phyloP scores from a whole-genome alignment of 108 stramenopile genomes.

The Cylindrotheca closterium region DNA sequence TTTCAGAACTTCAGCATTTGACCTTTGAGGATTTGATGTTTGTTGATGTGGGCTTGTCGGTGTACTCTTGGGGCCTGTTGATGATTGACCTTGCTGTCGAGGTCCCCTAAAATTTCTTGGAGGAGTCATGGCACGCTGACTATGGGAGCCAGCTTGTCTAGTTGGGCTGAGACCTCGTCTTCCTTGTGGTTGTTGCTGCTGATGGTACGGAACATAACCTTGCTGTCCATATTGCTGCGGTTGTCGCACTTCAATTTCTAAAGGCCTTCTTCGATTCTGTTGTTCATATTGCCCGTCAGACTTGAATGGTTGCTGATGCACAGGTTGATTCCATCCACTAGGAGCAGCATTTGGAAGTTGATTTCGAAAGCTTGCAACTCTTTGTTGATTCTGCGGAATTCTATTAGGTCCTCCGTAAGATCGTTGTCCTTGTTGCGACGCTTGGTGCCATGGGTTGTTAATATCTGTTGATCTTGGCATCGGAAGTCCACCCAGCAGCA shows the following conservation, averaged over 20 bases:
- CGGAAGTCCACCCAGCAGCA: conserved; percentile 13
- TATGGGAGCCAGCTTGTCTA: background rate
- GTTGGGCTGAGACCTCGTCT: background rate
- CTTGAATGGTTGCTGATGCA: conserved; percentile 6
- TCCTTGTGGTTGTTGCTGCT: background rate
- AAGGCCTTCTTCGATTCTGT: conserved; percentile 5
- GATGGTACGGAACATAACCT: background rate
- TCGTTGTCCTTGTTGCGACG: background rate
- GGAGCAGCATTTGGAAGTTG: too few relatives aligned
- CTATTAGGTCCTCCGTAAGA: background rate
- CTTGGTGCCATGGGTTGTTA: conserved; percentile 11
- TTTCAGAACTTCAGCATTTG: conserved; percentile 80
- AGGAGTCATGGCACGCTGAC: background rate
- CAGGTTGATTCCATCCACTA: background rate
- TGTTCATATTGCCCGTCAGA: conserved; percentile 19
- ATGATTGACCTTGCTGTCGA: conserved; percentile 3
- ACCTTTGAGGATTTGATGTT: conserved; percentile 25
- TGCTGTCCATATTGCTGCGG: background rate
- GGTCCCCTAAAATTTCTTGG: conserved; percentile 8
- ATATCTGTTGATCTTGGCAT: background rate
- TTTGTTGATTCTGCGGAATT: conserved; percentile 28
- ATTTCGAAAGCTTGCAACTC: conserved; percentile 32
- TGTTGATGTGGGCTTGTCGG: conserved; percentile 23
- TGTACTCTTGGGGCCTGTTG: conserved; percentile 4
- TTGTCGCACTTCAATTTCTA: background rate